Conservation (phyloP, 2,329 filamentous ascomycete species). For the Penicillium hordei region DNA sequence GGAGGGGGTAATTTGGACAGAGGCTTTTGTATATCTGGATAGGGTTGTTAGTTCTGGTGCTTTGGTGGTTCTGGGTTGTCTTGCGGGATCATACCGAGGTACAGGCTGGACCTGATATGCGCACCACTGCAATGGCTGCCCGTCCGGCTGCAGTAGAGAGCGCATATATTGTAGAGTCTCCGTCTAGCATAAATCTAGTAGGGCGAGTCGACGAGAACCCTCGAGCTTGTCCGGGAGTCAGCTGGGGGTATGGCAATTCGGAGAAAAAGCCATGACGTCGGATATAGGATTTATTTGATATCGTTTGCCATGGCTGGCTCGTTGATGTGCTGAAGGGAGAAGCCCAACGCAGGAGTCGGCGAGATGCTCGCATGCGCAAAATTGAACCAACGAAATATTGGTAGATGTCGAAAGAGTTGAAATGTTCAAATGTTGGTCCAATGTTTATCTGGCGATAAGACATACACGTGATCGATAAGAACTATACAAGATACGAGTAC, state of each 20-base stretch:
- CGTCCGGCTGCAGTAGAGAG: slow-evolving; percentile 81
- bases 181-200: slow-evolving; percentile 24
- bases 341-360: slow-evolving; percentile 28
- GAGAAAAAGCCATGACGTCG: slow-evolving; percentile 13
- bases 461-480: not conserved
- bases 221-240: slow-evolving; percentile 10
- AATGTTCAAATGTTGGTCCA: not conserved
- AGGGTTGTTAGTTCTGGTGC: not conserved
- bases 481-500: not conserved
- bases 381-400: slow-evolving; percentile 3
- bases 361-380: slow-evolving; percentile 35
- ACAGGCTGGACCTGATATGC: slow-evolving; percentile 79
- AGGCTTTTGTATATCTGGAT: slow-evolving; percentile 64
- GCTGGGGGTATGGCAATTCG: slow-evolving; percentile 5
- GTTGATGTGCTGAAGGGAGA: slow-evolving; percentile 27
- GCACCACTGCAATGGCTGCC: slow-evolving; percentile 86
- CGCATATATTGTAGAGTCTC: slow-evolving; percentile 75
- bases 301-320: slow-evolving; percentile 10
- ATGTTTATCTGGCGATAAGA: not conserved
- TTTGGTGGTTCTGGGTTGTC: not conserved
- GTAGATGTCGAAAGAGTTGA: not conserved
- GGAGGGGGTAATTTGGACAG: slow-evolving; percentile 56
- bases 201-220: slow-evolving; percentile 25
- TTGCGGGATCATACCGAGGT: slow-evolving; percentile 53
- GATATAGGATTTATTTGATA: slow-evolving; percentile 11